A percentile compares a stretch with the other conserved stretches of the same genome.
Evolutionary conservation across 1,284 basidiomycete species (phyloP).

Genomic region (Testicularia cyperi): DNA sequence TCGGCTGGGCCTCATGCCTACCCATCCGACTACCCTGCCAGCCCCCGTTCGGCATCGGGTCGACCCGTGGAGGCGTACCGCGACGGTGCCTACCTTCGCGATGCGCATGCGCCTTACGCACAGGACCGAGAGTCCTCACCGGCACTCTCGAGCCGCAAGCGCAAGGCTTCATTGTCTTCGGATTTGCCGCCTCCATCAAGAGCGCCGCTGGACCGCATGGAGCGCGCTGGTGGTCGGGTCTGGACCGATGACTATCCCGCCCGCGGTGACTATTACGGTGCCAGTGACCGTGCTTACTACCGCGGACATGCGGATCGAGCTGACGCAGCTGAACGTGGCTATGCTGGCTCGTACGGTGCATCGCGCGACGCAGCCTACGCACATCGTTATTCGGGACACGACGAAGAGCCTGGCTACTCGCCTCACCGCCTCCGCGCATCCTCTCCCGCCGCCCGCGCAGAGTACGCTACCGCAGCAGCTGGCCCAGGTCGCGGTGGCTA

Average conservation of each 20-base stretch:
- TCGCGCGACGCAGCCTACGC: slow-evolving; percentile 22
- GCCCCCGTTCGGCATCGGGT: slow-evolving; percentile 6
- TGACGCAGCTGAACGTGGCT: slow-evolving; percentile 22
- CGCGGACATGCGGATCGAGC: slow-evolving; percentile 9
- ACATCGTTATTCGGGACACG: slow-evolving; percentile 15
- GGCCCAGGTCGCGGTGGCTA: slow-evolving; percentile 13
- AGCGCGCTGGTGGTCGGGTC: slow-evolving; percentile 8
- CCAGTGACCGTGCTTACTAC: slow-evolving; percentile 18
- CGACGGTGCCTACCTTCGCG: slow-evolving; percentile 23
- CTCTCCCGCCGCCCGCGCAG: slow-evolving; percentile 8
- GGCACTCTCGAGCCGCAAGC: slow-evolving; percentile 9
- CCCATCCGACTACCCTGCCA: slow-evolving; percentile 18
- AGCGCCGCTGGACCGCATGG: slow-evolving; percentile 19
- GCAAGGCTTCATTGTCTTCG: slow-evolving; percentile 19
- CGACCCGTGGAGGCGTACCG: too few species aligned
- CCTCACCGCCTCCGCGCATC: slow-evolving; percentile 20
- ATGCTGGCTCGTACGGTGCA: slow-evolving; percentile 11
- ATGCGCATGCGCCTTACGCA: slow-evolving; percentile 2
- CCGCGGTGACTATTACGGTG: slow-evolving; percentile 10
- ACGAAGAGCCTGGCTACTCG: slow-evolving; percentile 30
- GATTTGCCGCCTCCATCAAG: too few species aligned
- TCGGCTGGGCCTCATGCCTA: background rate
- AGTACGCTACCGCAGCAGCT: too few species aligned
- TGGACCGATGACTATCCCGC: slow-evolving; percentile 14
- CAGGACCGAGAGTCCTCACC: slow-evolving; percentile 21